Evolutionary conservation across 768 basidiomycete species (phyloP).

Genomic region (Boletus fagicola): DNA sequence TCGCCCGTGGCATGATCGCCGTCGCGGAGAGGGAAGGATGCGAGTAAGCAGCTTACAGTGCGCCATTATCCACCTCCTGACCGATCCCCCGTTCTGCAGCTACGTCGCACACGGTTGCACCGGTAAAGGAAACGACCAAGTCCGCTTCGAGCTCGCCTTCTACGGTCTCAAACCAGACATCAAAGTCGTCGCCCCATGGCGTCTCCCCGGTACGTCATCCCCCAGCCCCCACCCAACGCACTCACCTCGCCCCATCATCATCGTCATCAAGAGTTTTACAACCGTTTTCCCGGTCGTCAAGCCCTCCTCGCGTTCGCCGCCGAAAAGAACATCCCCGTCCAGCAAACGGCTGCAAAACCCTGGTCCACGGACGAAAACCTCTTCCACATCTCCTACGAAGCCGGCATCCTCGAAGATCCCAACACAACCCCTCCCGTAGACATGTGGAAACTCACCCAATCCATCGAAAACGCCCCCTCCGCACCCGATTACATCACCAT

Average conservation of each 20-base stretch:
- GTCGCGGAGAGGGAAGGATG: slow-evolving; percentile 88
- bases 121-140: slow-evolving; percentile 99
- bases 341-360: slow-evolving; percentile 93
- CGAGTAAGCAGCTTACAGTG: slow-evolving; percentile 62
- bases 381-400: slow-evolving; percentile 99
- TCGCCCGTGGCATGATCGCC: slow-evolving; percentile 98
- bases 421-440: slow-evolving; percentile 89
- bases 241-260: slow-evolving; percentile 3
- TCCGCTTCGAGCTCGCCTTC: slow-evolving; percentile 98
- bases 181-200: slow-evolving; percentile 99
- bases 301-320: slow-evolving; percentile 90
- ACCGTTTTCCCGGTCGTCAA: slow-evolving; percentile 94
- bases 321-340: slow-evolving; percentile 85
- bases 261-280: slow-evolving; percentile 77
- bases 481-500: slow-evolving; percentile 78
- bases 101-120: slow-evolving; percentile 99
- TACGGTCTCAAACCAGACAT: slow-evolving; percentile 98
- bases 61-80: neutral
- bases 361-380: slow-evolving; percentile 99
- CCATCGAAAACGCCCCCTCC: slow-evolving; percentile 77
- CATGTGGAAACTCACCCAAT: slow-evolving; percentile 98
- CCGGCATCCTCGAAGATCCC: slow-evolving; percentile 97
- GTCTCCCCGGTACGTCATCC: slow-evolving; percentile 68
- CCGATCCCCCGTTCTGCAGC: slow-evolving; percentile 39
- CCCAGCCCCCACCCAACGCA: neutral